Evolutionary conservation across 768 basidiomycete genomes (phyloP), one percentile per base, ranked within the genome.

Genomic region (Amyloporia xantha): DNA sequence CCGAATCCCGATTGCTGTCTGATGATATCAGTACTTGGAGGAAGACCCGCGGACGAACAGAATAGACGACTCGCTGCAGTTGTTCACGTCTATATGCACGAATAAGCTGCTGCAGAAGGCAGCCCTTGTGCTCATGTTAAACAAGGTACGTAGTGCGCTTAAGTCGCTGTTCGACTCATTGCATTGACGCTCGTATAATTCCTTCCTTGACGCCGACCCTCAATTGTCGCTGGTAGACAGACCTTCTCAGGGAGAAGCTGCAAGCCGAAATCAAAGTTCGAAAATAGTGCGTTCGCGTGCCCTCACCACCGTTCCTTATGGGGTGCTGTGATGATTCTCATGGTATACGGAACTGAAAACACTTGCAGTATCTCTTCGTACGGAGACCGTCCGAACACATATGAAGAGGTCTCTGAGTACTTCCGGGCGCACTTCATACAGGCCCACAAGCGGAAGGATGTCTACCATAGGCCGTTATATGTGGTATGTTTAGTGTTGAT

Each of bases 391-490:
- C 66, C 78, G n/a, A 91, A 91, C 61, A 84, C 84, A 58, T 89
- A 82, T 58, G 85, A 90, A 50, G 79, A 82, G 4, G 86, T 88
- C 19, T 80, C 88, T 35, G 81, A 85, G 59, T 91, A 91, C 67
- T 91, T 92, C 77, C 83, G 86, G 9, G 84, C 86, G 28, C 90
- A 91, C 58, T 92, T 92, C 68, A 68, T 87, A 51, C 87, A 91
- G 64, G 82, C 86, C 15, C 87, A 90, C 62, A 71, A 81, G 57
- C 76, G 77, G 54, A 91, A 87, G 51, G 88, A 90, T 55, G 82
- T 88, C 57, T 84, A 85, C 56, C 76, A 81, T 36, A 78, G 88
- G 44, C 84, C 86, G n/a, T 68, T 91, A 2, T 91, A 88, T 60
- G 45, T 59, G 37, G 63, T 64, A 41, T 51, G 63, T 57, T 19